These are phyloP conservation scores for Emmonsiellopsis sp. DNA, from an alignment of 2,329 filamentous ascomycete genomes.

Conservation along the genomic window DNA sequence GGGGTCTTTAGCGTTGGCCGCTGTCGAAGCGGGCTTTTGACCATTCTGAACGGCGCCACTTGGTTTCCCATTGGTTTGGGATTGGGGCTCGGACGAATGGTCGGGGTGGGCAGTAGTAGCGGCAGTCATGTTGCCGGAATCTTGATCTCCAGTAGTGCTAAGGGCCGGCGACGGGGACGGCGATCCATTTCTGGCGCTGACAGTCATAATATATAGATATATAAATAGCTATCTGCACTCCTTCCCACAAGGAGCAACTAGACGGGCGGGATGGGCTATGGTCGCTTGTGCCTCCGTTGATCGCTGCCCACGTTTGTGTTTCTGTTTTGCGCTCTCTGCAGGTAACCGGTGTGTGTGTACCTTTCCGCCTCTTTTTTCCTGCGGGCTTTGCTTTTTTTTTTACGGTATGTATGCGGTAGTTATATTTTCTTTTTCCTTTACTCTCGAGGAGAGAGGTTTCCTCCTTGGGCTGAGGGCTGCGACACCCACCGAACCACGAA, in stretches of 20 bases:
- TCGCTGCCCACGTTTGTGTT: conserved; percentile 13
- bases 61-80: conserved; percentile 37
- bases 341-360: conserved; percentile 2
- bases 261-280: neutral
- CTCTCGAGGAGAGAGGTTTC: neutral
- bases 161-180: conserved; percentile 27
- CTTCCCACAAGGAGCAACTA: neutral
- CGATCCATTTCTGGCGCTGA: conserved; percentile 27
- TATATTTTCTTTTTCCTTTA: neutral
- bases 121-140: conserved; percentile 26
- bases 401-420: neutral
- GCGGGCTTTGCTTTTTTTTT: neutral
- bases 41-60: conserved; percentile 51
- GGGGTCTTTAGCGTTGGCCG: conserved; percentile 69
- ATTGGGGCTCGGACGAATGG: conserved; percentile 34
- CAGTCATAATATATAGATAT: conserved; percentile 23
- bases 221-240: neutral
- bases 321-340: conserved; percentile 2
- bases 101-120: conserved; percentile 11
- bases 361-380: neutral
- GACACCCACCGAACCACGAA: conserved; percentile 1
- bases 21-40: conserved; percentile 39
- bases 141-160: conserved; percentile 26
- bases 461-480: neutral
- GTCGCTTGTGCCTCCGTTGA: conserved; percentile 7